Base-by-base conservation (phyloP, 2,329 filamentous ascomycete genomes). In the Penicillium sp. region DNA sequence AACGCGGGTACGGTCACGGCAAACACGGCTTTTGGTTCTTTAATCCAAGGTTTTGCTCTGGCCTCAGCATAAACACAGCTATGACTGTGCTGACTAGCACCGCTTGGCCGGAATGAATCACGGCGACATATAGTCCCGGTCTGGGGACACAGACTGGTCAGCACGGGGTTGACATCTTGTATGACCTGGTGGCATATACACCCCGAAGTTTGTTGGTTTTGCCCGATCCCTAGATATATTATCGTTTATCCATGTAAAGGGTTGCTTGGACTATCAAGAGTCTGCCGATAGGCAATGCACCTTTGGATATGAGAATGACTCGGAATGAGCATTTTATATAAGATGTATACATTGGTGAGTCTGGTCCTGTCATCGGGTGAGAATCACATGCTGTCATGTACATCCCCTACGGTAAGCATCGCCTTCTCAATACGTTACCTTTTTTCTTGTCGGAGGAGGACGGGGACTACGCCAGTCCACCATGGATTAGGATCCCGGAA, bases 61-160 rank as follows among this genome's bases (percentile, higher is more conserved):
- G 13, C 5, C 22, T 27, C 39, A 24, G 24, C n/a, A 14, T 25
- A 18, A 41, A 11, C 20, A 9, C 28, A 20, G 30, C 33, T 30
- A 44, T 51, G 44, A 47, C 44, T 28, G 28, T 51, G 55, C 52
- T 57, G 55, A 57, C 55, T 57, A 50, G 36, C 31, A n/a, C 44
- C 27, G 18, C 48, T 49, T 40, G 18, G 13, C 13, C 16, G 20
- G 14, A 31, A 24, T 20, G 41, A 46, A 46, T 27, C 33, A 41
- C 36, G 11, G 35, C 22, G 25, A 18, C 25, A 13, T 20, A 35
- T 8, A 16, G 28, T 38, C 13, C 31, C 18, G 18, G 35, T 9
- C 11, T 22, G 35, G 35, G 18, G 9, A 38, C 35, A 38, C 18
- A 38, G 18, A 20, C 35, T 13, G 35, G 35, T 38, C 35, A 38